These are phyloP conservation scores for Fusarium fracticaudum DNA, from an alignment of 2,329 filamentous ascomycete genomes.

Conservation along the genomic window DNA sequence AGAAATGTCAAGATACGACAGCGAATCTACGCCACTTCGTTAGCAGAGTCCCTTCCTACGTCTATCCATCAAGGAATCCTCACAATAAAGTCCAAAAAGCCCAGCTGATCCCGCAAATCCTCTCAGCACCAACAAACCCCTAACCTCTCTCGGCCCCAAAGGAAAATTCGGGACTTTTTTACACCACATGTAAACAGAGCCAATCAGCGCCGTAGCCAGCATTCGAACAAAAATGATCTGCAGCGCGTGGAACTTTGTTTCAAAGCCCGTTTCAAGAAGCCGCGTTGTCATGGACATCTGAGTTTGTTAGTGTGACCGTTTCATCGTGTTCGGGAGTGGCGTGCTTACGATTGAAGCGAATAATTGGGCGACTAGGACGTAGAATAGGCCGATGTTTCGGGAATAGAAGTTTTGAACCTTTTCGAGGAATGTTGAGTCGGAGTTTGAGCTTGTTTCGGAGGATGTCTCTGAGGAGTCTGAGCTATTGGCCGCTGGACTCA, in stretches of 20 bases:
- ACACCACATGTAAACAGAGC: slow-evolving; percentile 53
- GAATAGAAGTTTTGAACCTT: slow-evolving; percentile 55
- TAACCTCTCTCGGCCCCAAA: slow-evolving; percentile 69
- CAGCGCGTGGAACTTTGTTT: slow-evolving; percentile 52
- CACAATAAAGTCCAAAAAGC: slow-evolving; percentile 67
- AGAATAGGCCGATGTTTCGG: slow-evolving; percentile 53
- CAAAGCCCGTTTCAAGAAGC: slow-evolving; percentile 47
- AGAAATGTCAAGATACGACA: slow-evolving; percentile 76
- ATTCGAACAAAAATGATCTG: slow-evolving; percentile 57
- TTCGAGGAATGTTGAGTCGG: neutral
- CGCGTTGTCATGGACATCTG: slow-evolving; percentile 55
- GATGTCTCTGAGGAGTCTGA: neutral
- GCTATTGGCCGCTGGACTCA: neutral
- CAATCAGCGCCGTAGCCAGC: slow-evolving; percentile 50
- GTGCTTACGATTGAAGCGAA: slow-evolving; percentile 52
- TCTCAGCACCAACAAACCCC: slow-evolving; percentile 69
- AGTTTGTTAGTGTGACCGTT: neutral
- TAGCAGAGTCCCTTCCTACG: neutral
- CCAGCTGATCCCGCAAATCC: slow-evolving; percentile 73
- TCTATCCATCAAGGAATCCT: neutral
- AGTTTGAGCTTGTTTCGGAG: neutral
- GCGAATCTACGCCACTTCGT: slow-evolving; percentile 47
- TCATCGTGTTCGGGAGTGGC: rapidly evolving
- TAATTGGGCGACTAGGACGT: slow-evolving; percentile 53
- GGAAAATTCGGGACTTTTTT: slow-evolving; percentile 68